Conservation (phyloP, 768 basidiomycete genomes). For the Lactarius trivialis region DNA sequence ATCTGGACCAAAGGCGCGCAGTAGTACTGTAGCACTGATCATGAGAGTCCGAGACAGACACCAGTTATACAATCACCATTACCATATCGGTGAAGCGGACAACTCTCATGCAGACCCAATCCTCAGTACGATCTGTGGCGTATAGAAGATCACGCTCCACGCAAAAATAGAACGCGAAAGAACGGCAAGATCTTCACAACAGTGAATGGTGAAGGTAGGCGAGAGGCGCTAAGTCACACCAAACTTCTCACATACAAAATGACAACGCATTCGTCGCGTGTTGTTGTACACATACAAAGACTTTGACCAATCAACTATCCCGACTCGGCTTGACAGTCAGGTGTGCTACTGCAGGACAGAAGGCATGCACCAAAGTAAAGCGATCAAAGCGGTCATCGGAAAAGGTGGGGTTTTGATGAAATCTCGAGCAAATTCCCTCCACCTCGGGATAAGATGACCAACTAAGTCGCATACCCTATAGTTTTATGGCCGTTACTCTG, state of each 20-base stretch:
- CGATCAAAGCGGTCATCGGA: not conserved
- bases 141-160: not conserved
- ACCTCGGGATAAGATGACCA: not conserved
- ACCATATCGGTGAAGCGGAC: not conserved
- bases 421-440: not conserved
- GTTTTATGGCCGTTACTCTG: slow-evolving; percentile 32
- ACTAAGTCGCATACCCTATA: slow-evolving; percentile 14
- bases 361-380: slow-evolving; percentile 13
- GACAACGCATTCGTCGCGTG: slow-evolving; percentile 9
- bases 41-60: too few relatives aligned
- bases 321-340: slow-evolving; percentile 22
- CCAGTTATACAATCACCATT: not conserved
- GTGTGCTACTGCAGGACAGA: slow-evolving; percentile 6
- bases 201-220: not conserved
- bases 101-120: not conserved
- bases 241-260: slow-evolving; percentile 7
- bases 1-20: too few relatives aligned
- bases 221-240: not conserved
- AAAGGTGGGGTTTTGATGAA: not conserved
- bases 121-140: not conserved
- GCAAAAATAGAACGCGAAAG: not conserved
- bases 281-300: slow-evolving; percentile 19
- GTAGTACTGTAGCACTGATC: too few relatives aligned
- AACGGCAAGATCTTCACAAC: not conserved
- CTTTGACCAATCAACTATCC: slow-evolving; percentile 21